Conservation (phyloP, 2,329 filamentous ascomycete species). For the Scedosporium apiospermum region DNA sequence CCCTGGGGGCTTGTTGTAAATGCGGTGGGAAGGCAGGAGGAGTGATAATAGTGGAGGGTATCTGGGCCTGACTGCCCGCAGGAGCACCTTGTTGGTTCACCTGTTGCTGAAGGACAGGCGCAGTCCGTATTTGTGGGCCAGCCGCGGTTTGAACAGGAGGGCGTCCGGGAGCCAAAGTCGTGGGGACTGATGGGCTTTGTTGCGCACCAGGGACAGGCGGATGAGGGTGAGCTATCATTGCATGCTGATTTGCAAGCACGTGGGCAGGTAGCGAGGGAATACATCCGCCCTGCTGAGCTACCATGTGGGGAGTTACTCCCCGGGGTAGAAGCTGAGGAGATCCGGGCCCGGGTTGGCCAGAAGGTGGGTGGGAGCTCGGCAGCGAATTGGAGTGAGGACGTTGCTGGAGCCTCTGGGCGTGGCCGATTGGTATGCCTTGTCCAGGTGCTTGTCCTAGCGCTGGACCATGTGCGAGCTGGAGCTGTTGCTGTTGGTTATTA, state of each 20-base stretch:
- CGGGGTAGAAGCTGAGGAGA: too few species aligned
- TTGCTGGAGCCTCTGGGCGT: background rate
- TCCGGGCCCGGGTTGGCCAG: background rate
- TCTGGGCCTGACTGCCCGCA: background rate
- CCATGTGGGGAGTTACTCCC: background rate
- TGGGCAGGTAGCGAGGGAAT: background rate
- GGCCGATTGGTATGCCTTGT: background rate
- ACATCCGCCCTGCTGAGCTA: background rate
- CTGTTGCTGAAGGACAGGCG: too few species aligned
- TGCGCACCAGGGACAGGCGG: background rate
- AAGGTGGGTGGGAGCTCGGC: background rate
- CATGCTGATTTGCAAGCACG: background rate
- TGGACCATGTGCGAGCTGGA: background rate
- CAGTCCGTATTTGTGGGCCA: too few species aligned
- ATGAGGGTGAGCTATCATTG: background rate
- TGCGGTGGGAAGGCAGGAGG: slow-evolving; percentile 11
- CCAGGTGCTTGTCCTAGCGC: background rate
- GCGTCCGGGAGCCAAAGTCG: background rate
- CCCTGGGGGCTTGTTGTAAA: slow-evolving; percentile 14
- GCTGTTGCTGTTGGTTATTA: background rate
- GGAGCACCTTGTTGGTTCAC: background rate
- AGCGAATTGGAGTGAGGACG: slow-evolving; percentile 4
- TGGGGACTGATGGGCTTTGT: background rate
- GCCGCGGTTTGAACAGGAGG: background rate
- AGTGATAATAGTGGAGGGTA: background rate